Evolutionary conservation across 345 rosid species (phyloP).

Genomic region (Cardiospermum halicacabum): DNA sequence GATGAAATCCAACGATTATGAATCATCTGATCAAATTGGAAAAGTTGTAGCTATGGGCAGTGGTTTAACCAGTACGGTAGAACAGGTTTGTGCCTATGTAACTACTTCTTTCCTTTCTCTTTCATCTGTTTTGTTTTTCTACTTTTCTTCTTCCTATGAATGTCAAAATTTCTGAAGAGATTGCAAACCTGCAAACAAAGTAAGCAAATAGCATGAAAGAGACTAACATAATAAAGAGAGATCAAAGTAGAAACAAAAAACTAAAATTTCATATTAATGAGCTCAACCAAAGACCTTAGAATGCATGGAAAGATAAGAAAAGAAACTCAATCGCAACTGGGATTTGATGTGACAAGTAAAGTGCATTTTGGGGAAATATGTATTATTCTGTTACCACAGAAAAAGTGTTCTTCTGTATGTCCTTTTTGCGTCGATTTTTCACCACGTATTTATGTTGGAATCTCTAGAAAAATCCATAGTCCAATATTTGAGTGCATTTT

Average conservation of each 20-base stretch:
- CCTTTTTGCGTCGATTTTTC: not conserved
- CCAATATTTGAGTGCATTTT: not conserved
- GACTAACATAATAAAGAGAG: not conserved
- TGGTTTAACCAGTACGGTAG: constrained; percentile 46
- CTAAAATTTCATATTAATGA: not conserved
- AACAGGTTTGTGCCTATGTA: constrained; percentile 50
- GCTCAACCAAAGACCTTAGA: not conserved
- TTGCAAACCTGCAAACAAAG: not conserved
- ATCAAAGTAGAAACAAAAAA: not conserved
- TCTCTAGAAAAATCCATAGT: not conserved
- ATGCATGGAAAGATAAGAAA: not conserved
- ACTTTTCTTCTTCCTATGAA: not conserved
- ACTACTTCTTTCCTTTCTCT: not conserved
- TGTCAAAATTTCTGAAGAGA: not conserved
- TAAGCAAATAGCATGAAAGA: not conserved
- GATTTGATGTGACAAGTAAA: not conserved
- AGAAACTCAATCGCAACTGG: not conserved
- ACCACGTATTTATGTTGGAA: not conserved
- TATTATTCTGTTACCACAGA: not conserved
- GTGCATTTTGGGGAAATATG: not conserved
- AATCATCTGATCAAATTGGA: constrained; percentile 30
- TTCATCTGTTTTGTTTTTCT: not conserved
- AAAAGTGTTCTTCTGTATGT: not conserved
- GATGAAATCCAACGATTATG: constrained; percentile 48
- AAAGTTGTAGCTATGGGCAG: constrained; percentile 25